Percentiles rank a stretch among this genome's conserved stretches.
These are phyloP conservation scores for Colletotrichum orbiculare DNA, from an alignment of 2,329 filamentous ascomycete genomes.

Conservation along the genomic window DNA sequence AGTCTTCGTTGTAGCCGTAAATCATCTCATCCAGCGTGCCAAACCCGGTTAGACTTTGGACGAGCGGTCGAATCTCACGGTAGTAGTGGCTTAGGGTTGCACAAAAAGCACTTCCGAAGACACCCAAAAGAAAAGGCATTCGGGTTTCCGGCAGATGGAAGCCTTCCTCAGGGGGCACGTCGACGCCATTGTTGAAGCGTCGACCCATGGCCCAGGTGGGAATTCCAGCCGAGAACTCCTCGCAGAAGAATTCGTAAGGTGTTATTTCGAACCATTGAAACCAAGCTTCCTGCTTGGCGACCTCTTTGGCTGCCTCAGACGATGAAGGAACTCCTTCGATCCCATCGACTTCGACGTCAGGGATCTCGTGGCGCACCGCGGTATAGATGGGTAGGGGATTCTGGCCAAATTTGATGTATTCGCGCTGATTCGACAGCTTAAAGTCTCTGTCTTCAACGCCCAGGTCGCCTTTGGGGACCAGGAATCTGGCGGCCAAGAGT, in stretches of 20 bases:
- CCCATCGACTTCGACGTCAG: slow-evolving; percentile 64
- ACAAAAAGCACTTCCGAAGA: slow-evolving; percentile 98
- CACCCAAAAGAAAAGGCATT: slow-evolving; percentile 85
- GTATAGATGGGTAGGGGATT: slow-evolving; percentile 95
- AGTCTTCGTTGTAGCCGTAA: slow-evolving; percentile 78
- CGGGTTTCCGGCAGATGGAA: slow-evolving; percentile 84
- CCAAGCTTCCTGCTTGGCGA: slow-evolving; percentile 78
- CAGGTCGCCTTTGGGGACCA: slow-evolving; percentile 88
- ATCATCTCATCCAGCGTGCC: slow-evolving; percentile 83
- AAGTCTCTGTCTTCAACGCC: slow-evolving; percentile 82
- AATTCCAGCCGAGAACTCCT: slow-evolving; percentile 91
- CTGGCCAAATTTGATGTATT: slow-evolving; percentile 79
- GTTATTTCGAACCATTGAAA: slow-evolving; percentile 99
- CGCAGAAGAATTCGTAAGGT: slow-evolving; percentile 94
- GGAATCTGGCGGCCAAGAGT: slow-evolving; percentile 82
- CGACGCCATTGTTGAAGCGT: slow-evolving; percentile 78
- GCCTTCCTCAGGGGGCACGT: slow-evolving; percentile 72
- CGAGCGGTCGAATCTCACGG: slow-evolving; percentile 86
- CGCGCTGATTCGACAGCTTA: slow-evolving; percentile 88
- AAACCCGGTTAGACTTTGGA: slow-evolving; percentile 81
- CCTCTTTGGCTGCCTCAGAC: slow-evolving; percentile 62
- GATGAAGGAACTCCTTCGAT: slow-evolving; percentile 46
- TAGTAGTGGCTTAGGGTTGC: slow-evolving; percentile 97
- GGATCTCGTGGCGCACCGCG: slow-evolving; percentile 94
- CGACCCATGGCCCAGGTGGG: slow-evolving; percentile 94